A percentile compares a stretch with the other conserved stretches of the same genome.
phyloP scores from a whole-genome alignment of 495 filamentous ascomycete genomes.

The Cenococcum geophilum region DNA sequence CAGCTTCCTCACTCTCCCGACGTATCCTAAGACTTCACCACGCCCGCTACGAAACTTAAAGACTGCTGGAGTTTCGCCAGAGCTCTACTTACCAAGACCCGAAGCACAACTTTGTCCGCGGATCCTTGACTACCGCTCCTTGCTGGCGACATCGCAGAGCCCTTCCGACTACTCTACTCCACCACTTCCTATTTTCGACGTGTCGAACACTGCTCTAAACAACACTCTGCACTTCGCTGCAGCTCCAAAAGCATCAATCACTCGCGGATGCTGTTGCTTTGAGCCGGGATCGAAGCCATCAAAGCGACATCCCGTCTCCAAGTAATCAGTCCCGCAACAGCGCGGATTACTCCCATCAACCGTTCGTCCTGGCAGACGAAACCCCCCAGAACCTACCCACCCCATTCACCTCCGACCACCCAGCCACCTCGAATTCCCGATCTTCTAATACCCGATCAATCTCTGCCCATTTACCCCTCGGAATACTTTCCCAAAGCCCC shows the following conservation, averaged over 20 bases:
- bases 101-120: neutral
- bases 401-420: conserved; percentile 57
- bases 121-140: neutral
- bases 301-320: neutral
- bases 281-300: neutral
- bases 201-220: neutral
- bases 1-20: neutral
- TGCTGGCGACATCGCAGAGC: conserved; percentile 11
- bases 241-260: neutral
- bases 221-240: neutral
- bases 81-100: neutral
- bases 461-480: conserved; percentile 37
- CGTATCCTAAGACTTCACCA: neutral
- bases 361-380: conserved; percentile 62
- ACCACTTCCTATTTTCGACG: neutral
- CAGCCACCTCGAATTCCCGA: conserved; percentile 40
- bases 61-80: neutral
- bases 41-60: neutral
- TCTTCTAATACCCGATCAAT: conserved; percentile 38
- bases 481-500: conserved; percentile 25
- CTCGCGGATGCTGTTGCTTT: conserved; percentile 6
- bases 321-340: conserved; percentile 15
- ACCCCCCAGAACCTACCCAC: conserved; percentile 43
- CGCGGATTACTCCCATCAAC: conserved; percentile 21
- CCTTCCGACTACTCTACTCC: conserved; percentile 4